Conservation (phyloP, 1,139 yeast genomes). For the Kodamaea sp. region DNA sequence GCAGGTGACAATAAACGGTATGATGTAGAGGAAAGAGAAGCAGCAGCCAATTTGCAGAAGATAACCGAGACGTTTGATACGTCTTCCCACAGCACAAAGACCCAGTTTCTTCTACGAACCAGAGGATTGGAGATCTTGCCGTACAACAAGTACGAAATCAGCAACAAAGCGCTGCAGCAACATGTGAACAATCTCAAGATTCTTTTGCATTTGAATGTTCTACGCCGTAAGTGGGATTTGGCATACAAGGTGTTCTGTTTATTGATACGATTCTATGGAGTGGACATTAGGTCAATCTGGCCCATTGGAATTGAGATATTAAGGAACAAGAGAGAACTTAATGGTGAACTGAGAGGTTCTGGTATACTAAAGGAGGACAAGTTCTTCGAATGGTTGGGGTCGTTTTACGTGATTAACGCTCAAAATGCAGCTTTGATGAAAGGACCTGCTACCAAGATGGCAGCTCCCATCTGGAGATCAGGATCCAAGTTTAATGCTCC, state of each 20-base stretch:
- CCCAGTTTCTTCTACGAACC: slow-evolving; percentile 25
- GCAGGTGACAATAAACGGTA: slow-evolving; percentile 13
- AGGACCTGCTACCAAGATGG: slow-evolving; percentile 12
- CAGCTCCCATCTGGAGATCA: slow-evolving; percentile 43
- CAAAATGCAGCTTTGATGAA: slow-evolving; percentile 10
- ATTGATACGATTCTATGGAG: slow-evolving; percentile 46
- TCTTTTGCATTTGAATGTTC: slow-evolving; percentile 39
- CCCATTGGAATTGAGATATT: slow-evolving; percentile 54
- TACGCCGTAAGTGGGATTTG: slow-evolving; percentile 51
- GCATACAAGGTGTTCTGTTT: slow-evolving; percentile 56
- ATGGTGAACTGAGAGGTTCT: not conserved
- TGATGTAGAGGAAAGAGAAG: slow-evolving; percentile 10
- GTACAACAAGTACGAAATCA: slow-evolving; percentile 6
- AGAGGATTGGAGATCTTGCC: slow-evolving; percentile 38
- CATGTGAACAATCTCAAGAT: slow-evolving; percentile 35
- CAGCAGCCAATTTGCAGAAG: slow-evolving; percentile 14
- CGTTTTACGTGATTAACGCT: slow-evolving; percentile 23
- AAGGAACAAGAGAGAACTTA: slow-evolving; percentile 1
- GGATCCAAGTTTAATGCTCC: slow-evolving; percentile 42
- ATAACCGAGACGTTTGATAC: slow-evolving; percentile 23
- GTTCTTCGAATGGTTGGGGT: slow-evolving; percentile 38
- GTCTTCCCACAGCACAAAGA: slow-evolving; percentile 22
- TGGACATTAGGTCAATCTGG: slow-evolving; percentile 61
- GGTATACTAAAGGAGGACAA: slow-evolving; percentile 23
- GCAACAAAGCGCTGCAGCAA: slow-evolving; percentile 17